These are phyloP conservation scores for Primulina eburnea DNA, from an alignment of 257 asterid species.

Conservation along the genomic window DNA sequence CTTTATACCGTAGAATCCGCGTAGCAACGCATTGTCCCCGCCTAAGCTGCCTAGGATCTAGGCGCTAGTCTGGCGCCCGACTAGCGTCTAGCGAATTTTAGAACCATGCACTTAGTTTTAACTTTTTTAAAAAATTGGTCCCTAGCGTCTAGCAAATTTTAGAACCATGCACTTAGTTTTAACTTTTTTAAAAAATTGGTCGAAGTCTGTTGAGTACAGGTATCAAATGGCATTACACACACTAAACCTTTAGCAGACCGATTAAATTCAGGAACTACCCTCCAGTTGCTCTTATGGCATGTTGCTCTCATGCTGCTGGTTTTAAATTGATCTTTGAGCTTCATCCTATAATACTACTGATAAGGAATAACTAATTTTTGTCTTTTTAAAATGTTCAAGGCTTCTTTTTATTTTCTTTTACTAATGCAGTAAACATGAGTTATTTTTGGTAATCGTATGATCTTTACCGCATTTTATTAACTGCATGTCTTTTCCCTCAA, in stretches of 20 bases:
- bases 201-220: constrained; percentile 1
- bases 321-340: constrained; percentile 4
- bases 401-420: constrained; percentile 14
- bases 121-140: not conserved
- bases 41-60: no score
- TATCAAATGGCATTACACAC: not conserved
- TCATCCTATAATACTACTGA: not conserved
- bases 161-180: not conserved
- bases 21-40: no score
- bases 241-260: not conserved
- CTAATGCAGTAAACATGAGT: constrained; percentile 13
- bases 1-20: no score
- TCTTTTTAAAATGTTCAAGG: not conserved
- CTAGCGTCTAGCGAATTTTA: no score
- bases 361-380: not conserved
- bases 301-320: not conserved
- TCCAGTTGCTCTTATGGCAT: constrained; percentile 1
- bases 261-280: not conserved
- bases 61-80: no score
- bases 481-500: constrained; percentile 1
- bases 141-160: no score
- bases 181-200: not conserved
- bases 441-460: not conserved
- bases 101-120: not conserved
- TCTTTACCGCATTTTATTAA: constrained; percentile 2